phyloP scores from a whole-genome alignment of 1,284 basidiomycete genomes.

The Porodaedalea pini region DNA sequence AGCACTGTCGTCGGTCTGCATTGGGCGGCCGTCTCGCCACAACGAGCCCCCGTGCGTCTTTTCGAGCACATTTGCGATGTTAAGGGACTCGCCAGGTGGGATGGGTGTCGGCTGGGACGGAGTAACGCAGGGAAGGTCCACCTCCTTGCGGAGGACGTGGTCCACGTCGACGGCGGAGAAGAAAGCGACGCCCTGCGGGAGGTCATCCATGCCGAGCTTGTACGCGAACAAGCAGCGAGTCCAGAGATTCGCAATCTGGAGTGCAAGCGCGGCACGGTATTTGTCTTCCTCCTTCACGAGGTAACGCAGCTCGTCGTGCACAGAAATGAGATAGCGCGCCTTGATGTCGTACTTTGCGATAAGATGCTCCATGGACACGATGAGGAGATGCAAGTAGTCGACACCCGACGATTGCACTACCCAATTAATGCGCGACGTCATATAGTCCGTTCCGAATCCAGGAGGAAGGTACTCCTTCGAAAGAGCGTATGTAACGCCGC shows the following conservation, averaged over 20 bases:
- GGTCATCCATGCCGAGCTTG: slow-evolving; percentile 91
- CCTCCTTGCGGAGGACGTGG: slow-evolving; percentile 89
- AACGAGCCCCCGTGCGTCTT: slow-evolving; percentile 67
- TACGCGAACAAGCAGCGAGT: slow-evolving; percentile 90
- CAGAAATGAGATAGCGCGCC: slow-evolving; percentile 93
- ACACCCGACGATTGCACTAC: slow-evolving; percentile 98
- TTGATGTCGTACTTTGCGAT: slow-evolving; percentile 79
- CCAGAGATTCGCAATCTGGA: slow-evolving; percentile 97
- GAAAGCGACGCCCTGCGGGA: slow-evolving; percentile 93
- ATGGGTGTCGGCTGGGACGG: slow-evolving; percentile 87
- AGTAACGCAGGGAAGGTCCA: slow-evolving; percentile 93
- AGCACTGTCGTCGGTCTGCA: slow-evolving; percentile 36
- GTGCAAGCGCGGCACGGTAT: slow-evolving; percentile 86
- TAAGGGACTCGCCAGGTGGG: slow-evolving; percentile 80
- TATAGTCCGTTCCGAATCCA: slow-evolving; percentile 80
- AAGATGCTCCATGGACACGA: slow-evolving; percentile 93
- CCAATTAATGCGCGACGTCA: slow-evolving; percentile 99
- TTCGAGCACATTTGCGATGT: slow-evolving; percentile 65
- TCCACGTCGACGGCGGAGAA: slow-evolving; percentile 98
- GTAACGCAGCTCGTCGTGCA: slow-evolving; percentile 97
- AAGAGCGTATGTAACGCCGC: slow-evolving; percentile 90
- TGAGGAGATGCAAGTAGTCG: slow-evolving; percentile 95
- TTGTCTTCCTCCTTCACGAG: slow-evolving; percentile 86
- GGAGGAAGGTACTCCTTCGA: slow-evolving; percentile 84
- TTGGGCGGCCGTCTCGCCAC: slow-evolving; percentile 50